A percentile compares a stretch with the other conserved stretches of the same genome.
These are phyloP conservation scores for Boletus putidus DNA, from an alignment of 1,284 basidiomycete genomes.

Conservation along the genomic window DNA sequence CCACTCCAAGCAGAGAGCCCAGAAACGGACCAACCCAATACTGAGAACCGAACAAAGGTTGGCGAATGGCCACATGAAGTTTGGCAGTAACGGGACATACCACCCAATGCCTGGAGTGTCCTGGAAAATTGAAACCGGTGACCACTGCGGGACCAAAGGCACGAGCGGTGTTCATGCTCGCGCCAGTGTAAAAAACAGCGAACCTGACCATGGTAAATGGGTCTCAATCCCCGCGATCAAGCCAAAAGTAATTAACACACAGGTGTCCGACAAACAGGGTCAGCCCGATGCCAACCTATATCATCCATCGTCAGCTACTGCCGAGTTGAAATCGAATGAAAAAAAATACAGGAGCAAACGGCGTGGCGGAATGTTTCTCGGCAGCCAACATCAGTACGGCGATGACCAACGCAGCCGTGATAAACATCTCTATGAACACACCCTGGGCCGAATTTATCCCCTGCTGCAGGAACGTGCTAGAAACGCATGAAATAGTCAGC, in stretches of 20 bases:
- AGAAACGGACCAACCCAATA: constrained; percentile 66
- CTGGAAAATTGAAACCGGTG: constrained; percentile 50
- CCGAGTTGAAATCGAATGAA: background rate
- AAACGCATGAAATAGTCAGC: constrained; percentile 8
- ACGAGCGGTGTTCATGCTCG: constrained; percentile 69
- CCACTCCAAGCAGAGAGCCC: constrained; percentile 58
- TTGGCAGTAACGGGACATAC: constrained; percentile 39
- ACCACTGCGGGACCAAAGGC: constrained; percentile 75
- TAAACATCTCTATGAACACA: constrained; percentile 75
- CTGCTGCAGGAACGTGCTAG: constrained; percentile 47
- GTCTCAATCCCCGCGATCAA: background rate
- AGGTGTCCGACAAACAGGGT: constrained; percentile 68
- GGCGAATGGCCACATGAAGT: background rate
- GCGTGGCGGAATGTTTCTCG: constrained; percentile 68
- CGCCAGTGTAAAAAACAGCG: constrained; percentile 58
- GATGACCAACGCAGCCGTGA: constrained; percentile 57
- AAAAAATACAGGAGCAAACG: constrained; percentile 60
- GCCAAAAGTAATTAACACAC: constrained; percentile 39
- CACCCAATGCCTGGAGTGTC: constrained; percentile 57
- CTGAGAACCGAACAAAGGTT: constrained; percentile 27
- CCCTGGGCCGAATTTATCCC: constrained; percentile 55
- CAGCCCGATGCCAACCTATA: constrained; percentile 66
- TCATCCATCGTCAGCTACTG: constrained; percentile 1
- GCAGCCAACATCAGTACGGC: constrained; percentile 67
- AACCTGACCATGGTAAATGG: constrained; percentile 37